A percentile compares a stretch with the other conserved stretches of the same genome.
phyloP scores from a whole-genome alignment of 2,329 filamentous ascomycete genomes.

The Macrophomina phaseolina region DNA sequence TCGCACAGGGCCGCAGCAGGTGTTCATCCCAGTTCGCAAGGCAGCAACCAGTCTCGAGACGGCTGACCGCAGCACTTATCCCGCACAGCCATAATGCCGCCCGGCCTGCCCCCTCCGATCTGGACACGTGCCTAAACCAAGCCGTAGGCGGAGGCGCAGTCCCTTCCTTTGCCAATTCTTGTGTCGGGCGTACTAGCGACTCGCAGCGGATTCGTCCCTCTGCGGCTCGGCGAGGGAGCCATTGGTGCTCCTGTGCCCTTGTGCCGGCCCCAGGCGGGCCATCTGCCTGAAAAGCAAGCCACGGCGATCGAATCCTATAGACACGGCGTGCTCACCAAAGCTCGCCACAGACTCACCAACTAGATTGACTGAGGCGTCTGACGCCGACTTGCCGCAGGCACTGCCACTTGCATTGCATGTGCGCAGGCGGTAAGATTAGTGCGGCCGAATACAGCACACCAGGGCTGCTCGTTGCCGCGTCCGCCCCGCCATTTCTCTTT shows the following conservation, averaged over 20 bases:
- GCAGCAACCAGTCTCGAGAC: constrained; percentile 1
- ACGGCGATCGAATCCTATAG: constrained; percentile 7
- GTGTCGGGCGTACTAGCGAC: not conserved
- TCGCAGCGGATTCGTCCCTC: not conserved
- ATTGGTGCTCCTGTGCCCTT: not conserved
- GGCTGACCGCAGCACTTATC: constrained; percentile 18
- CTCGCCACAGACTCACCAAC: not conserved
- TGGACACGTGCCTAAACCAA: constrained; percentile 2
- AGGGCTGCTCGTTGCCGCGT: constrained; percentile 2
- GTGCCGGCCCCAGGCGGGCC: not conserved
- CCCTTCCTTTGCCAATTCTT: not conserved
- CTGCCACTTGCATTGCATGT: constrained; percentile 11
- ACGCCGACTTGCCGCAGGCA: constrained; percentile 3
- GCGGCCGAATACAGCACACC: not conserved
- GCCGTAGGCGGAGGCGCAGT: constrained; percentile 19
- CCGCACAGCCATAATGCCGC: constrained; percentile 15
- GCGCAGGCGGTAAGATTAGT: constrained; percentile 1
- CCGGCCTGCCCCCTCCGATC: not conserved
- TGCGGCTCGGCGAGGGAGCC: not conserved
- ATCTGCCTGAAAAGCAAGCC: constrained; percentile 8
- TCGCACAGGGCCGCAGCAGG: constrained; percentile 5
- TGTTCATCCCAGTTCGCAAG: not conserved
- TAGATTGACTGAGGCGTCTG: not conserved
- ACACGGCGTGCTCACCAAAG: not conserved
- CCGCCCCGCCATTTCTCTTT: not conserved